Percentiles rank a stretch among this genome's conserved stretches.
These are phyloP conservation scores for Alternaria ethzedia DNA, from an alignment of 2,329 filamentous ascomycete genomes.

Conservation along the genomic window DNA sequence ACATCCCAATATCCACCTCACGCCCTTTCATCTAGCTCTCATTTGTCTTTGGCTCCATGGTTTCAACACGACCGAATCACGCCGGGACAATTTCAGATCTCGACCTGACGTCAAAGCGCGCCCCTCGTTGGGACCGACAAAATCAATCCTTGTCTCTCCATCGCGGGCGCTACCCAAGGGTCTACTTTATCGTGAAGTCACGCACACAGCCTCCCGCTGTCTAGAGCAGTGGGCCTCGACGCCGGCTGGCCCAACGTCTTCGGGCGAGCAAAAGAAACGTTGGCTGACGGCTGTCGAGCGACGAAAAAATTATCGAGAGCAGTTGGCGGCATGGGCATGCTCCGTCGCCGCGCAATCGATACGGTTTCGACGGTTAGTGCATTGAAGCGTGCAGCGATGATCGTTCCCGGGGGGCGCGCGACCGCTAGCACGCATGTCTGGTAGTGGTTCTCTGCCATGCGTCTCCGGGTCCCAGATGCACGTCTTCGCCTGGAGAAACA, in stretches of 20 bases:
- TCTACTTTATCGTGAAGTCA: constrained; percentile 1
- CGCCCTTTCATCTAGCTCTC: constrained; percentile 9
- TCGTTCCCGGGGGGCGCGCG: constrained; percentile 8
- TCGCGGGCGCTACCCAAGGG: constrained; percentile 1
- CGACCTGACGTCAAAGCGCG: neutral
- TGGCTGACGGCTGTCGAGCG: constrained; percentile 1
- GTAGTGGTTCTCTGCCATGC: constrained; percentile 3
- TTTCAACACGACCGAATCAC: constrained; percentile 7
- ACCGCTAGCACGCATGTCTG: neutral
- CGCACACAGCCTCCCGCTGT: neutral
- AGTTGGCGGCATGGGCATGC: neutral
- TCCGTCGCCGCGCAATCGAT: constrained; percentile 32
- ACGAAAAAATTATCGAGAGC: neutral
- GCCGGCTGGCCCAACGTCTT: neutral
- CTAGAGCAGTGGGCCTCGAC: neutral
- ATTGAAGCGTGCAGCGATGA: constrained; percentile 25
- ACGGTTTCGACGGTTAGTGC: constrained; percentile 19
- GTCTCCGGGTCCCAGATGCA: neutral
- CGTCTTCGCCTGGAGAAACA: neutral
- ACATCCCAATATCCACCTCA: constrained; percentile 8
- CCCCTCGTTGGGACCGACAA: neutral
- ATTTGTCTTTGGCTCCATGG: neutral
- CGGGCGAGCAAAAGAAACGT: neutral
- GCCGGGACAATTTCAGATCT: constrained; percentile 4
- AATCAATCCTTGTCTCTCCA: neutral